Base-by-base conservation (phyloP, 495 filamentous ascomycete species). In the Penicillium argentinense region DNA sequence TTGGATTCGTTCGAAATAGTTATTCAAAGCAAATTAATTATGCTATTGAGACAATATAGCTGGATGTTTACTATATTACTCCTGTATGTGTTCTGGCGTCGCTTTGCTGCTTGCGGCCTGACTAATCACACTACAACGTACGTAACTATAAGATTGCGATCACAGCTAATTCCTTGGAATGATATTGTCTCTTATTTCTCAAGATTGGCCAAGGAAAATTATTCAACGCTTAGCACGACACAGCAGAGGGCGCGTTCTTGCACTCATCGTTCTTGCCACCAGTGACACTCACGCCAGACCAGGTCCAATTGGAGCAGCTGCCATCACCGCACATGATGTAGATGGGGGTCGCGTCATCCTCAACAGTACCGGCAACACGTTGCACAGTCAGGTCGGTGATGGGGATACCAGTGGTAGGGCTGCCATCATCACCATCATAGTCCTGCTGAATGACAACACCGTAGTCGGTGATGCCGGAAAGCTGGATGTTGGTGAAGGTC, bases 381-480 rank as follows among this genome's bases (percentile, higher is more conserved):
- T 60, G 42, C n/a, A 87, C 43, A 9, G 73, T 81, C 8, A 87
- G 51, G 24, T 69, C 72, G 11, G 79, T 84, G 51, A 87, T 84
- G 2, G 78, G 74, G 19, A 87, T 75, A 16, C 83, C 82, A 30
- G 55, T 75, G 3, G 83, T 84, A 13, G 83, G 77, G 3, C 44
- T 78, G n/a, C 81, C 82, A 19, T 82, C 83, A 49, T 83, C 83
- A n/a, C n/a, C n/a, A 68, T 79, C 63, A 54, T 87, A 88, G 60
- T 86, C 82, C 64, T 88, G 84, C 66, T 87, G 66, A 34, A 88
- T 79, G 47, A 84, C 71, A 38, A 88, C 79, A 38, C 83, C 84
- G 57, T 86, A 82, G 19, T 76, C 73, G 34, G 72, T 65, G 57
- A 85, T 84, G 18, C 66, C 62, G 39, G 70, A 73, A 4, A 87